Conservation (phyloP, 495 filamentous ascomycete species). For the Tuber umbilicatum region DNA sequence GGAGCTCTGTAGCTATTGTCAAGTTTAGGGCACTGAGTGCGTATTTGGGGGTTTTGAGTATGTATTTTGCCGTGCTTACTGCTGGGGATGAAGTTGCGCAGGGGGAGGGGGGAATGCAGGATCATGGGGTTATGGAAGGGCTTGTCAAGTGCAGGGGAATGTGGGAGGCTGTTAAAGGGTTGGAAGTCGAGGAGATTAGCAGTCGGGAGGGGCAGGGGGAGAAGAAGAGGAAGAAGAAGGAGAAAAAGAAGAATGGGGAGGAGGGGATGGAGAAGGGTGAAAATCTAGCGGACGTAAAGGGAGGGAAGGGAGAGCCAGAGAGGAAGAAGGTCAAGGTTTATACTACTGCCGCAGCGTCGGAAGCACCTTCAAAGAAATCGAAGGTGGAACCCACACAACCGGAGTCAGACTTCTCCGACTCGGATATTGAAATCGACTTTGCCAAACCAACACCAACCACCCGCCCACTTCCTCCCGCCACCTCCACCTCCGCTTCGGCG, state of each 20-base stretch:
- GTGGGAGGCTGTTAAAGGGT: constrained; percentile 68
- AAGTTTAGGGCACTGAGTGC: constrained; percentile 70
- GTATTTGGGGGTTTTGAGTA: constrained; percentile 75
- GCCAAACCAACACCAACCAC: neutral
- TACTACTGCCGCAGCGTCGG: constrained; percentile 31
- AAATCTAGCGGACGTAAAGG: constrained; percentile 43
- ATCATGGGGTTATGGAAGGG: constrained; percentile 82
- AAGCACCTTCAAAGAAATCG: constrained; percentile 46
- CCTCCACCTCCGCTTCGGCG: constrained; percentile 43
- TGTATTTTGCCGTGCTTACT: constrained; percentile 89
- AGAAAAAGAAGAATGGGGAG: constrained; percentile 33
- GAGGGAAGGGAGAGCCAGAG: constrained; percentile 44
- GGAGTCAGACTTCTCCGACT: constrained; percentile 45
- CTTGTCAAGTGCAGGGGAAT: constrained; percentile 70
- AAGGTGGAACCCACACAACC: constrained; percentile 42
- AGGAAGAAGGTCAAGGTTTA: constrained; percentile 45
- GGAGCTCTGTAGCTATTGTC: constrained; percentile 53
- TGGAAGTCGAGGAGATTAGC: constrained; percentile 44
- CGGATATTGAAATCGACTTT: constrained; percentile 62
- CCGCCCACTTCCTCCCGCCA: constrained; percentile 29
- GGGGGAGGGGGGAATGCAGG: constrained; percentile 56
- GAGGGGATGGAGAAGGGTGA: constrained; percentile 37
- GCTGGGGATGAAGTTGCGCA: constrained; percentile 53
- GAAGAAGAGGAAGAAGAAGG: constrained; percentile 41
- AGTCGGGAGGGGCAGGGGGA: constrained; percentile 38